Base-by-base conservation (phyloP, 805 yeast genomes). In the Candida sonorensis region DNA sequence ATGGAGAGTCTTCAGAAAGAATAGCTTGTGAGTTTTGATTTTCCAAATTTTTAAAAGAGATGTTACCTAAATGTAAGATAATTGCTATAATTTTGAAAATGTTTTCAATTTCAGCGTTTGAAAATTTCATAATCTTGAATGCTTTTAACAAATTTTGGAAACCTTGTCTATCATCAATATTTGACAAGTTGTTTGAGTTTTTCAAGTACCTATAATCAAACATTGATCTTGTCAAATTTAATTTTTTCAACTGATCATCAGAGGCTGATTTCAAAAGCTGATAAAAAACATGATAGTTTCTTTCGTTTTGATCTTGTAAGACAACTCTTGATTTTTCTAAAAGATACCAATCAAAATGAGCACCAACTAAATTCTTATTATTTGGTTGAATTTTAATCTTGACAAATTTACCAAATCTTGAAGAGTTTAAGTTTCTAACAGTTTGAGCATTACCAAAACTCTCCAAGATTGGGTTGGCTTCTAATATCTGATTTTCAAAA, bases 361-460 rank as follows among this genome's bases (percentile, higher is more conserved):
- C 97, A 10, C 96, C 96, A 14, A 73, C 66, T 27, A 92, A 80
- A 37, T 69, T 69, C 3, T 85, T 85, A 9, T 67, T 54, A 4
- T 61, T 48, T 3, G 53, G 52, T 35, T 72, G 68, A 45, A 90
- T 84, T 51, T 78, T 86, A 37, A 92, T 83, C 50, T 87, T 81
- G 42, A 92, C 84, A 51, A 92, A 92, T 60, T 92, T 92, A 23
- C 99, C 99, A 55, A 92, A 92, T 51, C 99, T 74, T 5, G 97
- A 90, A 4, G 97, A 87, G 57, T 92, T 92, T 55, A 88, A 78
- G 55, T 92, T 92, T 48, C 92, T 74, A 11, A 86, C 84, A 0
- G 99, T 92, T 50, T 90, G 95, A 2, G 99, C 90, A 57, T 92
- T 92, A 46, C 99, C 99, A 57, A 92, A 92, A 20, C 96, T 77